phyloP scores from a whole-genome alignment of 2,329 filamentous ascomycete genomes.

The Aspergillus melleus region DNA sequence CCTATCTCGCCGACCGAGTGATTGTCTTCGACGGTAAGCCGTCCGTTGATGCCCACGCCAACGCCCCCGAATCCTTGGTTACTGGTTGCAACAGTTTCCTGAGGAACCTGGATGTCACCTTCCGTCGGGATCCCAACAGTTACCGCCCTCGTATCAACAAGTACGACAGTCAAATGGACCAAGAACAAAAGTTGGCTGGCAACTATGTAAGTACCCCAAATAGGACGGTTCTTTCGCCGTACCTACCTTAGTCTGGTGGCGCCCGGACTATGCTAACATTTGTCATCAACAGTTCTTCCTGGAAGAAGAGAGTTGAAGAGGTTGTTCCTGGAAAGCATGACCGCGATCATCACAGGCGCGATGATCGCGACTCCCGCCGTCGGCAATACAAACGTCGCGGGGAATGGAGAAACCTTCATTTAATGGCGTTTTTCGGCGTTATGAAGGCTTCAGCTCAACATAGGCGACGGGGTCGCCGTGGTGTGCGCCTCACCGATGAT shows the following conservation, averaged over 20 bases:
- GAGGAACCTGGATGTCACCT: conserved; percentile 95
- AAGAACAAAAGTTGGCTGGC: conserved; percentile 90
- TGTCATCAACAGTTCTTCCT: conserved; percentile 74
- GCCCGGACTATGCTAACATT: conserved; percentile 5
- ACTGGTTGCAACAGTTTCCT: conserved; percentile 96
- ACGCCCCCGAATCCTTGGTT: conserved; percentile 84
- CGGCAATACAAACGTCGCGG: conserved; percentile 33
- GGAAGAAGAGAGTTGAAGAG: conserved; percentile 77
- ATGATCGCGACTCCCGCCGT: conserved; percentile 38
- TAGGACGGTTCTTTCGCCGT: not conserved
- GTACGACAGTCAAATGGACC: conserved; percentile 88
- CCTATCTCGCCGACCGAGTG: conserved; percentile 82
- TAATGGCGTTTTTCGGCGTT: conserved; percentile 46
- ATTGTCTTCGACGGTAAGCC: conserved; percentile 98
- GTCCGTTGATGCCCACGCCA: conserved; percentile 82
- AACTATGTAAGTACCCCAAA: conserved; percentile 71
- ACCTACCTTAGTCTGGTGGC: not conserved
- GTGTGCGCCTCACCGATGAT: conserved; percentile 49
- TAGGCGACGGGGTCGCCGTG: conserved; percentile 29
- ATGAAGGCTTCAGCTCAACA: conserved; percentile 36
- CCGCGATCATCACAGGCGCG: conserved; percentile 37
- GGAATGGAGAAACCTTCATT: conserved; percentile 34
- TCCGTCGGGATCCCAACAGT: conserved; percentile 95
- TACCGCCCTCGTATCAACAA: conserved; percentile 99
- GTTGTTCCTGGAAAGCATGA: conserved; percentile 50